Percentiles rank a stretch among this genome's conserved stretches.
phyloP scores from a whole-genome alignment of 805 yeast genomes.

The Teunomyces panamensis region DNA sequence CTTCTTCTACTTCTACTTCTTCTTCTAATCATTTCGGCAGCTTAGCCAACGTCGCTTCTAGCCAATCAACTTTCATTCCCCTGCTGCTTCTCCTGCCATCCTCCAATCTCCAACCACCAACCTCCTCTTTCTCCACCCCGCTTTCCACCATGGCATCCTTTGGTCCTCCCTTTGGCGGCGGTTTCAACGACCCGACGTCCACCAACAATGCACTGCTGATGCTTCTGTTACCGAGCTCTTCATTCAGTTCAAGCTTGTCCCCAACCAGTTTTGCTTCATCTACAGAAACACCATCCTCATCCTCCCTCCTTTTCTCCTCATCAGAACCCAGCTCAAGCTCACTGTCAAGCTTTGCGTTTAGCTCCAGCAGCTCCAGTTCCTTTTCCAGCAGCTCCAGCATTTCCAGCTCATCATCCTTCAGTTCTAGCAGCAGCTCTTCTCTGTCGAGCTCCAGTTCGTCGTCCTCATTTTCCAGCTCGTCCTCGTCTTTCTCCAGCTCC shows the following conservation, averaged over 20 bases:
- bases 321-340: conserved; percentile 2
- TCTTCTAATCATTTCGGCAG: background rate
- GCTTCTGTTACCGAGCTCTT: background rate
- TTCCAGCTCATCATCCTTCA: background rate
- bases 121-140: background rate
- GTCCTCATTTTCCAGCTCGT: conserved; percentile 3
- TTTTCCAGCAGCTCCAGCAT: background rate
- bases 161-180: background rate
- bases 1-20: background rate
- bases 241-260: background rate
- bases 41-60: background rate
- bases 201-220: background rate
- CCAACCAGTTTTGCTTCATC: background rate
- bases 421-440: background rate
- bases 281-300: background rate
- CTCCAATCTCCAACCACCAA: background rate
- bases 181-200: background rate
- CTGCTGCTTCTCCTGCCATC: background rate
- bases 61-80: background rate
- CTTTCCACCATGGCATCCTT: conserved; percentile 8
- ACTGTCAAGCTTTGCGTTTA: background rate
- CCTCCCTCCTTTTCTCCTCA: conserved; percentile 2
- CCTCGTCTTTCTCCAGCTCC: conserved; percentile 12
- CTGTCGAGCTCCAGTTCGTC: background rate
- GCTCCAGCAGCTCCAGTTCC: background rate